A percentile compares a stretch with the other conserved stretches of the same genome.
Evolutionary conservation across 2,329 filamentous ascomycete species (phyloP).

Genomic region (Diaporthe citrichinensis): DNA sequence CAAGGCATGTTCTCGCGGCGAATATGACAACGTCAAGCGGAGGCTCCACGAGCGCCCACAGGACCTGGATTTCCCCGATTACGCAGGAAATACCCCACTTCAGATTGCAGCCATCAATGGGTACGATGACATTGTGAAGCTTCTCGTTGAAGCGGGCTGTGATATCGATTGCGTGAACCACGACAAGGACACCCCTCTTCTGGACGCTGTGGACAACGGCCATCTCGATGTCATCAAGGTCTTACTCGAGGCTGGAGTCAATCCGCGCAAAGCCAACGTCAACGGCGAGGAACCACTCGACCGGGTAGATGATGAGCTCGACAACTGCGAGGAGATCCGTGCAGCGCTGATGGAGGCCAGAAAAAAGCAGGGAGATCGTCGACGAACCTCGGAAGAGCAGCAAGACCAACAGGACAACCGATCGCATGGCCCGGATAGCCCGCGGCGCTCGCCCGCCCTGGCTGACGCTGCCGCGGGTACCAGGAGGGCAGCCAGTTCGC

Average conservation of each 20-base stretch:
- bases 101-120: conserved; percentile 94
- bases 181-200: conserved; percentile 91
- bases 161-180: conserved; percentile 84
- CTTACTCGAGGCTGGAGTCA: conserved; percentile 87
- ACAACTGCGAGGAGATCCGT: conserved; percentile 86
- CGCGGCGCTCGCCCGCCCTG: conserved; percentile 67
- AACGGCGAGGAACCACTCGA: conserved; percentile 93
- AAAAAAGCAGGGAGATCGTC: conserved; percentile 67
- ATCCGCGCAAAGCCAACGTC: conserved; percentile 92
- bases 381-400: conserved; percentile 69
- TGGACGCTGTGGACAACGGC: conserved; percentile 97
- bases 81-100: conserved; percentile 95
- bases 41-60: conserved; percentile 84
- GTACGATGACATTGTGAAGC: conserved; percentile 86
- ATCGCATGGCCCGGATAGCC: conserved; percentile 70
- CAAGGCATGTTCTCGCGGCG: conserved; percentile 89
- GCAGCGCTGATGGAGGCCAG: conserved; percentile 73
- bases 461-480: conserved; percentile 50
- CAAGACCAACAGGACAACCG: conserved; percentile 62
- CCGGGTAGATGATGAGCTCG: conserved; percentile 79
- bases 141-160: conserved; percentile 87
- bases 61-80: conserved; percentile 90
- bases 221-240: conserved; percentile 90
- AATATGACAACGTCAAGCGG: conserved; percentile 83
- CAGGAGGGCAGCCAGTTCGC: conserved; percentile 67